Evolutionary conservation across 2,329 filamentous ascomycete genomes (phyloP).

Genomic region (Trichoderma afroharzianum): DNA sequence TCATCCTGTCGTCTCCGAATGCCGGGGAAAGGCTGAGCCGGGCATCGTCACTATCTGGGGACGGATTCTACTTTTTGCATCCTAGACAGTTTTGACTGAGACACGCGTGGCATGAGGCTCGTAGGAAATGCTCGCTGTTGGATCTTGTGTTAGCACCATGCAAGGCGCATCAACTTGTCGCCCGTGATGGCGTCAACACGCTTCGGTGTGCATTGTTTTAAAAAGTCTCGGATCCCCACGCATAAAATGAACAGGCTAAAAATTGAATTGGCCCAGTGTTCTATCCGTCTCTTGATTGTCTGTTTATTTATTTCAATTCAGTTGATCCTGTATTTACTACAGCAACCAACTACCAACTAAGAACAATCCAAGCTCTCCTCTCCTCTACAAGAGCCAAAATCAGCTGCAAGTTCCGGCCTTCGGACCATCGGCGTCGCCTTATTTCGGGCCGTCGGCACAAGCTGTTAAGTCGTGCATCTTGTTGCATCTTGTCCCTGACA

Average conservation of each 20-base stretch:
- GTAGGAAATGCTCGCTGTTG: not conserved
- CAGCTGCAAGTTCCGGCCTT: not conserved
- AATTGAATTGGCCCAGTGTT: not conserved
- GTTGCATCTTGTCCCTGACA: not conserved
- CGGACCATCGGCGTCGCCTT: slow-evolving; percentile 1
- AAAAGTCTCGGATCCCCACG: not conserved
- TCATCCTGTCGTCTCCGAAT: not conserved
- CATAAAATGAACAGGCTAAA: not conserved
- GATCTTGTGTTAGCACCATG: not conserved
- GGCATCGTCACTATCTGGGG: not conserved
- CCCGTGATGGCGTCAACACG: not conserved
- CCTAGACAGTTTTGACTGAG: not conserved
- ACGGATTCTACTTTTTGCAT: slow-evolving; percentile 1
- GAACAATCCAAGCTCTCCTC: not conserved
- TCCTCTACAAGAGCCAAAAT: not conserved
- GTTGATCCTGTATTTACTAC: not conserved
- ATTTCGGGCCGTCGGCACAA: slow-evolving; percentile 6
- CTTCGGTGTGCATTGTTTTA: not conserved
- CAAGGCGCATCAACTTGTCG: not conserved
- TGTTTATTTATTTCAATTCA: not conserved
- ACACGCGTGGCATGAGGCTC: not conserved
- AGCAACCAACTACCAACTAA: not conserved
- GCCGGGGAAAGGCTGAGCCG: not conserved
- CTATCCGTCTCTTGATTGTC: not conserved
- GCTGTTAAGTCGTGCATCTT: not conserved